Evolutionary conservation across 2,329 filamentous ascomycete species (phyloP).

Genomic region (Fusarium compactum): DNA sequence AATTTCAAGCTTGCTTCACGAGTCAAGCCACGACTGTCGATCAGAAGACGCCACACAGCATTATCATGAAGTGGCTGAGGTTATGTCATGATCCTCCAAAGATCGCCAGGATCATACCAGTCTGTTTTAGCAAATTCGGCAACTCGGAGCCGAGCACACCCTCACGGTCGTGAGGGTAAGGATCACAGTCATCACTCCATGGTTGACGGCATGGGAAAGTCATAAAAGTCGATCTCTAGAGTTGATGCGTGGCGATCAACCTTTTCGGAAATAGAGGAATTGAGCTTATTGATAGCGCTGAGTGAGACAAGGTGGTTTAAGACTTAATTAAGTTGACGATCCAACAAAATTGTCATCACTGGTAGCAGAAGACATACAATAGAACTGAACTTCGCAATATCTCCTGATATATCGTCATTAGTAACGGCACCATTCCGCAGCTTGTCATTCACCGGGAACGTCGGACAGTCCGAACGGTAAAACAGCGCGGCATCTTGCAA

Average conservation of each 20-base stretch:
- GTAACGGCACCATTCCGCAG: neutral
- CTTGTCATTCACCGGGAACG: neutral
- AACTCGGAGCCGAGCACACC: conserved; percentile 32
- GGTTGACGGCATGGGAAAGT: conserved; percentile 20
- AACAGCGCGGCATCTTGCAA: neutral
- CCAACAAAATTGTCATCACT: neutral
- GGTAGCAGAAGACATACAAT: neutral
- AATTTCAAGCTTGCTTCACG: neutral
- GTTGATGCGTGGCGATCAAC: neutral
- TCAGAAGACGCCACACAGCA: neutral
- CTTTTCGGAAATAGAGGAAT: neutral
- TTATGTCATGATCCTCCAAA: conserved; percentile 7
- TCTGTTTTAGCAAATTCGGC: conserved; percentile 14
- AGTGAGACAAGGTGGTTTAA: neutral
- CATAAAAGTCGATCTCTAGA: conserved; percentile 8
- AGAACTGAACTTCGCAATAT: neutral
- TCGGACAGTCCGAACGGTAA: conserved; percentile 13
- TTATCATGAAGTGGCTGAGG: neutral
- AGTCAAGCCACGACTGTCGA: neutral
- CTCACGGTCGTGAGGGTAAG: neutral
- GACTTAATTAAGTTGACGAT: neutral
- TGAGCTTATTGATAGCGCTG: conserved; percentile 1
- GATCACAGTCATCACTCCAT: neutral
- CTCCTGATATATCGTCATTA: conserved; percentile 1
- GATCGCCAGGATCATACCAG: conserved; percentile 6